Evolutionary conservation across 352 stramenopile genomes (phyloP), one percentile per base, ranked within the genome.

Genomic region (Aphanomyces cochlioides): DNA sequence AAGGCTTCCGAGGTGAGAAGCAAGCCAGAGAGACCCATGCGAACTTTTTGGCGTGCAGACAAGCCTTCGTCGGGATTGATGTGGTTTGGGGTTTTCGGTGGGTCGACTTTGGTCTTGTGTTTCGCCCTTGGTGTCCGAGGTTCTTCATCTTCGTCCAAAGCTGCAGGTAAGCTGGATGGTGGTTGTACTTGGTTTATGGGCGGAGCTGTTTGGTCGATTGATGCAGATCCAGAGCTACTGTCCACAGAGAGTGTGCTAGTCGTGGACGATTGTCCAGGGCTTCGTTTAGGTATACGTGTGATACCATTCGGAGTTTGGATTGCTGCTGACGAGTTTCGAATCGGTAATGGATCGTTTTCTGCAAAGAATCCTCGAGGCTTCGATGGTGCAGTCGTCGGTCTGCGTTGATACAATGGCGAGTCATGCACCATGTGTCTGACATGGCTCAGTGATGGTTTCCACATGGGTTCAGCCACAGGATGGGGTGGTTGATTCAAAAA

Each of bases 11-110:
- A 75, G 17, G 56, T 67, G 65, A 56, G 74, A 74, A 67, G 73
- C 45, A 87, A 81, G 5, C 67, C 60, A 0, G 82, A 83, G 13
- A 88, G 56, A 36, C 81, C 85, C 59, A 90, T 77, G 1, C 84
- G 80, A 40, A 87, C 77, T 5, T 78, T 78, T 73, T 91, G 82
- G 7, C 82, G 79, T 4, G 82, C 82, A 60, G 77, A 90, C 12
- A 87, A 74, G n/a, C 64, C 76, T 21, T 73, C 72, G 3, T 77
- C 71, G 7, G 74, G 59, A n/a, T 80, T 77, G 12, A 66, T 63
- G 5, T 82, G 77, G 4, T 80, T 74, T 3, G 85, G 82, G 0
- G 83, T 92, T 72, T 88, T 90, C 3, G 80, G 85, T 7, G 79
- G 54, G 5, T 77, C 71, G 10, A 74, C 64, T 19, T 79, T 77